These are phyloP conservation scores for Trichosporon coremiiforme DNA, from an alignment of 1,284 basidiomycete genomes.

Conservation along the genomic window DNA sequence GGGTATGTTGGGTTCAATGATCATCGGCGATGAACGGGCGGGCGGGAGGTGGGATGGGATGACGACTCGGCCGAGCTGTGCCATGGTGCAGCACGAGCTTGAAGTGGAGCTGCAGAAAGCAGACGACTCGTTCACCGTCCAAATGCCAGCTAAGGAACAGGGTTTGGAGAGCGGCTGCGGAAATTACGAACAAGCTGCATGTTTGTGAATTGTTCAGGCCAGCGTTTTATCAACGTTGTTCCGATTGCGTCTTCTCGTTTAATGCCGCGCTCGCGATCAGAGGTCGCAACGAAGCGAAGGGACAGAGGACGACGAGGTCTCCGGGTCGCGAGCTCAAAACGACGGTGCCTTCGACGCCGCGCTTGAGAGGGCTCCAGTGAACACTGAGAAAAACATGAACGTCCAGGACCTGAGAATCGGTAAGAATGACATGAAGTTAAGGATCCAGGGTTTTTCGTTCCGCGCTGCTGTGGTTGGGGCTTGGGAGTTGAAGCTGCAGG, in stretches of 20 bases:
- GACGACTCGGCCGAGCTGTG: conserved; percentile 2
- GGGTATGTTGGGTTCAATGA: neutral
- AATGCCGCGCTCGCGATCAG: neutral
- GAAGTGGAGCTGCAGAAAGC: neutral
- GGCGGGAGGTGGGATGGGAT: neutral
- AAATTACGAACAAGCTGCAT: neutral
- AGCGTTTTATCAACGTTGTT: conserved; percentile 10
- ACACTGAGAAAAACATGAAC: neutral
- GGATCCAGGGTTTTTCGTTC: neutral
- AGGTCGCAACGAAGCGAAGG: neutral
- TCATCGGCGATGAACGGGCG: neutral
- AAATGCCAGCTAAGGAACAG: conserved; percentile 6
- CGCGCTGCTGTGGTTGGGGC: neutral
- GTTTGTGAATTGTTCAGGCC: neutral
- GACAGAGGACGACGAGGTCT: neutral
- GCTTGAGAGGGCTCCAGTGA: too few relatives aligned
- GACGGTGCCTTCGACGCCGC: too few relatives aligned
- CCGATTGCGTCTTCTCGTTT: neutral
- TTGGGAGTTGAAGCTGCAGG: neutral
- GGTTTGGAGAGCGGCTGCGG: neutral
- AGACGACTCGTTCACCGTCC: neutral
- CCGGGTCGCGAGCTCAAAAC: neutral
- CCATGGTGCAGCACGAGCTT: neutral
- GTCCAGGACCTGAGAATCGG: neutral
- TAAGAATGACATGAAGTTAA: conserved; percentile 3